These are phyloP conservation scores for Colletotrichum sp. DNA, from an alignment of 2,329 filamentous ascomycete species.

Conservation along the genomic window DNA sequence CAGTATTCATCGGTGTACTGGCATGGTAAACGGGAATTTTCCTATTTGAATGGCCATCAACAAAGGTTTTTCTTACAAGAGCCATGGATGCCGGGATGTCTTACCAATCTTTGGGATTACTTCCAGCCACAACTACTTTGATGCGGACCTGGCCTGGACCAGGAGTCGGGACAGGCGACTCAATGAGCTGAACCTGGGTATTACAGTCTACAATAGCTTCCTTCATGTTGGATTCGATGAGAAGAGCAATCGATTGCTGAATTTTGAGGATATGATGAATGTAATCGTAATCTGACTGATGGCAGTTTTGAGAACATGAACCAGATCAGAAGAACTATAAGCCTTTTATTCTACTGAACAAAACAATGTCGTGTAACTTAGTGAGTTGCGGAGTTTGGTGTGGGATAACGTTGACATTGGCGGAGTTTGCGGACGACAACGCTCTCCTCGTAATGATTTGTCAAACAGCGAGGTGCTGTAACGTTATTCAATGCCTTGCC, in stretches of 20 bases:
- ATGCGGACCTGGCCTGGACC: background rate
- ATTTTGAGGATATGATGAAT: rapidly evolving
- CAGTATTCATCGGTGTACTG: slow-evolving; percentile 1
- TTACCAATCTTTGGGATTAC: background rate
- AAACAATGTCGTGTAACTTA: background rate
- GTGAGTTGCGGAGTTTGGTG: background rate
- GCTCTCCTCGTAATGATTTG: background rate
- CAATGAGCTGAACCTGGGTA: background rate
- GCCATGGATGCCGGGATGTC: background rate
- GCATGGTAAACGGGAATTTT: background rate
- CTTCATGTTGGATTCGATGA: background rate
- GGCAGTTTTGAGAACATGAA: background rate
- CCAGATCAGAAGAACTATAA: background rate
- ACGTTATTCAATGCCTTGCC: background rate
- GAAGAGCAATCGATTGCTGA: background rate
- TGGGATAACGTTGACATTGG: background rate
- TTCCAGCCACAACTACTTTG: background rate
- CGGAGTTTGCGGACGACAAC: background rate
- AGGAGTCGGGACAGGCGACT: background rate
- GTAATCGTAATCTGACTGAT: background rate
- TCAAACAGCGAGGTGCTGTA: background rate
- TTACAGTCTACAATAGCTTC: background rate
- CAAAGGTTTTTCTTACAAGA: rapidly evolving
- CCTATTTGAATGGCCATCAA: background rate
- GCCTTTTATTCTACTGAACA: background rate